Evolutionary conservation across 495 filamentous ascomycete species (phyloP).

Genomic region (Endocarpon pusillum): DNA sequence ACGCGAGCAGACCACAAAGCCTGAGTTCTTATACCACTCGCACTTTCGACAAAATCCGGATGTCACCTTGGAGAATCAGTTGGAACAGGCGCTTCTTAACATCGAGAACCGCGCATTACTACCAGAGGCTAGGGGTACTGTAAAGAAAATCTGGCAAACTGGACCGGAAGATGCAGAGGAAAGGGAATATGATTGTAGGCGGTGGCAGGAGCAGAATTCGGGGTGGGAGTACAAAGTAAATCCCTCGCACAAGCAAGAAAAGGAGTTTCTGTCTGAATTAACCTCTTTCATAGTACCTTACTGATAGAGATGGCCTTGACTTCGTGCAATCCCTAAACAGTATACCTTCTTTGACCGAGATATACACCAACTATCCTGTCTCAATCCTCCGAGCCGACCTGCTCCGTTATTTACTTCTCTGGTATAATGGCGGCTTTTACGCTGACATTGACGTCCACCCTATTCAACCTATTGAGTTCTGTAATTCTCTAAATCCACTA

Average conservation of each 20-base stretch:
- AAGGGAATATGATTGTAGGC: constrained; percentile 14
- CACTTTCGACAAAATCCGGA: constrained; percentile 17
- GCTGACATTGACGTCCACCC: constrained; percentile 33
- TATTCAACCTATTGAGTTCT: too few species aligned
- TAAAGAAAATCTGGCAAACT: constrained; percentile 23
- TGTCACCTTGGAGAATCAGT: constrained; percentile 13
- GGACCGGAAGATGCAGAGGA: constrained; percentile 10
- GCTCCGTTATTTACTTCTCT: constrained; percentile 30
- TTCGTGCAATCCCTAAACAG: too few species aligned
- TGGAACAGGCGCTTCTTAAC: constrained; percentile 13
- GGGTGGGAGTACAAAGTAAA: constrained; percentile 21
- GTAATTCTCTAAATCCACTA: too few species aligned
- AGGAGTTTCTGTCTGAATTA: too few species aligned
- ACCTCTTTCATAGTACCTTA: too few species aligned
- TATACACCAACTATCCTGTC: too few species aligned
- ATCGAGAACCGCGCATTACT: constrained; percentile 13
- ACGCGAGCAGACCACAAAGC: too few species aligned
- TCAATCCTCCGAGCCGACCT: constrained; percentile 29
- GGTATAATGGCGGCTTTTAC: constrained; percentile 34
- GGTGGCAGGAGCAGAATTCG: constrained; percentile 15
- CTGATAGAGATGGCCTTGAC: too few species aligned
- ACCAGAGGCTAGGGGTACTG: constrained; percentile 1
- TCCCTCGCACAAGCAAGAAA: too few species aligned
- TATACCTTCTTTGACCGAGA: too few species aligned
- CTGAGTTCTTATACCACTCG: constrained; percentile 18